phyloP scores from a whole-genome alignment of 2,329 filamentous ascomycete genomes.

The Albophoma yamanashiensis region DNA sequence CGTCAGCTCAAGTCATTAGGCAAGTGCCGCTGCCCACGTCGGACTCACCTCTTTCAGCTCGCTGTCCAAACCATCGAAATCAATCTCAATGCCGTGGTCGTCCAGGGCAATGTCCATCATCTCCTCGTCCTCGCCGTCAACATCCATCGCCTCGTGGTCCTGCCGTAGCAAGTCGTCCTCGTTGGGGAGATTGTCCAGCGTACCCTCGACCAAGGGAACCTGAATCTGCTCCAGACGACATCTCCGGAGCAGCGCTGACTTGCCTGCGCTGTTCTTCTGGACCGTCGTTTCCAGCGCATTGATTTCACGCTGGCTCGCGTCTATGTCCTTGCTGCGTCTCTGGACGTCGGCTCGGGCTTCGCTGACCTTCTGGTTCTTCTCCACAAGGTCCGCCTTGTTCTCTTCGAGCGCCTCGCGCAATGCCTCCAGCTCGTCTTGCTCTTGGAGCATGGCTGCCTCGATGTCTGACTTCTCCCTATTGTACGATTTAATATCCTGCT shows the following conservation, averaged over 20 bases:
- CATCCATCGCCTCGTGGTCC: constrained; percentile 84
- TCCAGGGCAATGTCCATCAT: constrained; percentile 58
- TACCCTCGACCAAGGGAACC: constrained; percentile 66
- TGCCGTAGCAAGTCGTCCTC: constrained; percentile 68
- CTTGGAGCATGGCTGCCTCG: constrained; percentile 58
- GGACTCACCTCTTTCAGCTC: constrained; percentile 64
- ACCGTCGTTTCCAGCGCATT: constrained; percentile 72
- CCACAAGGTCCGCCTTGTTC: constrained; percentile 54
- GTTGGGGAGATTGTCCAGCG: constrained; percentile 77
- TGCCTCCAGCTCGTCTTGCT: constrained; percentile 67
- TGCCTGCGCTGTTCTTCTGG: constrained; percentile 72
- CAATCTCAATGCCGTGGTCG: constrained; percentile 83
- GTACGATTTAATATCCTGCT: constrained; percentile 59
- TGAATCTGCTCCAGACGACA: constrained; percentile 92
- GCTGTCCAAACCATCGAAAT: constrained; percentile 74
- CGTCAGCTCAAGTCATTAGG: constrained; percentile 15
- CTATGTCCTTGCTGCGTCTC: constrained; percentile 75
- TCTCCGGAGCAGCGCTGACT: constrained; percentile 74
- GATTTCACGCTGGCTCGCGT: constrained; percentile 61
- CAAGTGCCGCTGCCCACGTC: background rate
- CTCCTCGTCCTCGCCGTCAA: constrained; percentile 59
- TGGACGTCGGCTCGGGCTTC: constrained; percentile 71
- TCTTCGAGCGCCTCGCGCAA: constrained; percentile 62
- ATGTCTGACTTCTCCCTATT: constrained; percentile 64
- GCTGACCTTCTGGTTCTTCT: constrained; percentile 65